phyloP scores from a whole-genome alignment of 441 rosid species.

The Raphanus hybrid region DNA sequence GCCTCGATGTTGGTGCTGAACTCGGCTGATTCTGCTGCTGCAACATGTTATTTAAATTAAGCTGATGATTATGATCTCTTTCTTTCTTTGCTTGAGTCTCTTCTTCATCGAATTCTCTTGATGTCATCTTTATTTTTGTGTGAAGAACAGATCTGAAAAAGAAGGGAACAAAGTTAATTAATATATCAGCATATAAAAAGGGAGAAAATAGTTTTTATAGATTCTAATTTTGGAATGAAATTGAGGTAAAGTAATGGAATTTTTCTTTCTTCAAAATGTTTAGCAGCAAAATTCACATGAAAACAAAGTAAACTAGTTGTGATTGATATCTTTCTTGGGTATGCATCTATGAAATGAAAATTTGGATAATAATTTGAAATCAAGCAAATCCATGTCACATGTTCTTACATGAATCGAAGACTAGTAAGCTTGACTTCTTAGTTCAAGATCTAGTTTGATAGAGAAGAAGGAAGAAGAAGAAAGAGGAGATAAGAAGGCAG shows the following conservation, averaged over 20 bases:
- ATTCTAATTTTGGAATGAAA: not conserved
- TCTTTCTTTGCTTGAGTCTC: constrained; percentile 63
- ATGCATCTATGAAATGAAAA: not conserved
- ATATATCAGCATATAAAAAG: not conserved
- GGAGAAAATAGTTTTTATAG: not conserved
- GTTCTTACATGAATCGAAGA: constrained; percentile 32
- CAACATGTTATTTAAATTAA: constrained; percentile 37
- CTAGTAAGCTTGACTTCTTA: constrained; percentile 34
- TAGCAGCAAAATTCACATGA: constrained; percentile 17
- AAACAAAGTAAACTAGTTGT: constrained; percentile 11
- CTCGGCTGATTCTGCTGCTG: constrained; percentile 32
- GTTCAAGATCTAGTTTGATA: constrained; percentile 33
- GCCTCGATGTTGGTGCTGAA: constrained; percentile 56
- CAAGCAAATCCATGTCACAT: constrained; percentile 1
- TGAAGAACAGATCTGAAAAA: constrained; percentile 40
- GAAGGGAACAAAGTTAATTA: not conserved
- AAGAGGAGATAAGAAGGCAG: constrained; percentile 41
- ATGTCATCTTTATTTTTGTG: constrained; percentile 23
- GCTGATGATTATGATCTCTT: constrained; percentile 44
- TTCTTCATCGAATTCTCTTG: constrained; percentile 46
- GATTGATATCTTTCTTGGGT: constrained; percentile 15
- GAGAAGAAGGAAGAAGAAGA: constrained; percentile 17
- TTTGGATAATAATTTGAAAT: constrained; percentile 6
- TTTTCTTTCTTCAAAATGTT: not conserved
- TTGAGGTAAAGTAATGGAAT: constrained; percentile 9